These are phyloP conservation scores for Apiospora arundinis DNA, from an alignment of 2,329 filamentous ascomycete genomes.

Conservation along the genomic window DNA sequence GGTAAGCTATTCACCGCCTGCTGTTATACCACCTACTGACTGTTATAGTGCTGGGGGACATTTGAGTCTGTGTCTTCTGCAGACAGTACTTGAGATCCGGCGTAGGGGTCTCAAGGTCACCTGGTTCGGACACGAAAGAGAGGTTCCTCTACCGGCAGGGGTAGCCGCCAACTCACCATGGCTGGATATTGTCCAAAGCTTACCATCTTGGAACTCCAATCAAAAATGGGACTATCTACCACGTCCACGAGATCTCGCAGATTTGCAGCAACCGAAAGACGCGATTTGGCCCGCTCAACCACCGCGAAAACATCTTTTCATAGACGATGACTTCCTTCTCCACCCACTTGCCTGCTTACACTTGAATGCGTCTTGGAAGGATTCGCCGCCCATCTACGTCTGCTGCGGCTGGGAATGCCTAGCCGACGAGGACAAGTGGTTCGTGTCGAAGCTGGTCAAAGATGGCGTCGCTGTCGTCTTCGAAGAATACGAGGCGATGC, in stretches of 20 bases:
- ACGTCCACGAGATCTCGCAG: constrained; percentile 45
- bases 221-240: constrained; percentile 68
- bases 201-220: constrained; percentile 60
- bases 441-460: constrained; percentile 60
- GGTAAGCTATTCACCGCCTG: constrained; percentile 42
- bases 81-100: constrained; percentile 70
- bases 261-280: constrained; percentile 50
- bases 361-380: constrained; percentile 63
- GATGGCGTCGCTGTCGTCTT: constrained; percentile 69
- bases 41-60: constrained; percentile 73
- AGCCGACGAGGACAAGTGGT: constrained; percentile 67
- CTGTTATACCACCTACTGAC: not conserved
- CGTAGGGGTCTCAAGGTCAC: constrained; percentile 52
- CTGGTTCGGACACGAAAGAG: constrained; percentile 66
- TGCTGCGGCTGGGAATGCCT: constrained; percentile 75
- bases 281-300: constrained; percentile 62
- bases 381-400: constrained; percentile 70
- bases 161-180: constrained; percentile 70
- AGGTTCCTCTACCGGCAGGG: constrained; percentile 71
- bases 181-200: constrained; percentile 72
- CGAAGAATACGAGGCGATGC: constrained; percentile 82
- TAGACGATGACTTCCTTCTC: constrained; percentile 56
- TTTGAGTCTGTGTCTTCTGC: constrained; percentile 69
- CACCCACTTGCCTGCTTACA: constrained; percentile 75
- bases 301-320: constrained; percentile 60